Conservation (phyloP, 768 basidiomycete genomes). For the Leccinum obscurum region DNA sequence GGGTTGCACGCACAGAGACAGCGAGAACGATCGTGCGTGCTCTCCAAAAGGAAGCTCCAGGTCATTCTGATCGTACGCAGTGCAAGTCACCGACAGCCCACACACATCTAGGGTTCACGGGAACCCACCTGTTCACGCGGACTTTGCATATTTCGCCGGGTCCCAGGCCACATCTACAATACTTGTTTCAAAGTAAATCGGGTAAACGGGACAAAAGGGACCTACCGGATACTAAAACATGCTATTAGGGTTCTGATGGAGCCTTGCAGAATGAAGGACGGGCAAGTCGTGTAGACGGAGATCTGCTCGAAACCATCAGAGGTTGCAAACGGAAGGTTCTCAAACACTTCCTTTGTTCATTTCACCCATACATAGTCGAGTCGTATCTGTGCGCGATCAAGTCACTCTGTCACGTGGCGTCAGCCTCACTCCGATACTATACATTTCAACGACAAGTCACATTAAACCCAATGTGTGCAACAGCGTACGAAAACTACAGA, state of each 20-base stretch:
- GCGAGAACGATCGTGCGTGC: constrained; percentile 9
- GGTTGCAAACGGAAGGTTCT: background rate
- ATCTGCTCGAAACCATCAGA: constrained; percentile 7
- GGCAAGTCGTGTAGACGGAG: constrained; percentile 14
- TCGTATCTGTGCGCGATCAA: background rate
- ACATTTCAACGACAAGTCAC: constrained; percentile 14
- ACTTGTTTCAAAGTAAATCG: background rate
- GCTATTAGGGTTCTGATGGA: background rate
- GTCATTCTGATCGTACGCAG: constrained; percentile 6
- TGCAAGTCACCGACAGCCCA: constrained; percentile 6
- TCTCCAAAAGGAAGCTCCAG: constrained; percentile 15
- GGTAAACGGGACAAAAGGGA: background rate
- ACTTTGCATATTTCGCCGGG: background rate
- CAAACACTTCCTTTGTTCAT: background rate
- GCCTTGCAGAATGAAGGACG: background rate
- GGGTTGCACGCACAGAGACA: constrained; percentile 13
- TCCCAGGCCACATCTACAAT: constrained; percentile 9
- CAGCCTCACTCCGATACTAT: background rate
- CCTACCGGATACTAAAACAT: constrained; percentile 11
- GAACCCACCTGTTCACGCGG: constrained; percentile 11
- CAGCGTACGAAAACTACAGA: constrained; percentile 25
- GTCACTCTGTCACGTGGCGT: constrained; percentile 10
- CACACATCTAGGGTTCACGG: background rate
- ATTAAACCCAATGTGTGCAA: constrained; percentile 17
- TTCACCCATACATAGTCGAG: background rate